Conservation (phyloP, 257 asterid species). For the Solanum chiquidenum region DNA sequence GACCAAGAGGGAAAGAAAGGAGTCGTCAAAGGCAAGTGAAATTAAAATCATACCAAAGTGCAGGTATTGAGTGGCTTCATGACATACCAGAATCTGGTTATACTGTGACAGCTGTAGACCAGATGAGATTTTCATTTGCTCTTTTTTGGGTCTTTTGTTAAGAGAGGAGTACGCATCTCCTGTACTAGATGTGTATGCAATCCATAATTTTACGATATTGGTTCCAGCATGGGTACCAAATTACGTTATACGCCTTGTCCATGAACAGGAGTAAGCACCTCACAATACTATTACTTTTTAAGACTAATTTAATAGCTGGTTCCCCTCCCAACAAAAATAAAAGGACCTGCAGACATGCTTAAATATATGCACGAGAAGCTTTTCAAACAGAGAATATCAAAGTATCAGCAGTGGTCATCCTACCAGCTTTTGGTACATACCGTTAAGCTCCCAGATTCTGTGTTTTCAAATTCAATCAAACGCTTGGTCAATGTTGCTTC, state of each 20-base stretch:
- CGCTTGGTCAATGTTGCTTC: conserved; percentile 81
- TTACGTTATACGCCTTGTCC: not conserved
- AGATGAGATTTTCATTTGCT: not conserved
- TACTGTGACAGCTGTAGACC: not conserved
- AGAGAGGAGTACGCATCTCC: not conserved
- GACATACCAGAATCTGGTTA: not conserved
- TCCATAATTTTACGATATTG: not conserved
- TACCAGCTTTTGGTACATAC: conserved; percentile 21
- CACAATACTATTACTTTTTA: not conserved
- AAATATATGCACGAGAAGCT: not conserved
- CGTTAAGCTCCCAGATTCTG: conserved; percentile 78
- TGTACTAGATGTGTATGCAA: not conserved
- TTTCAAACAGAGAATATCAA: not conserved
- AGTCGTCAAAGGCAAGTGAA: not conserved
- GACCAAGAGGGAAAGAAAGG: not conserved
- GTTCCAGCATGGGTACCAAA: not conserved
- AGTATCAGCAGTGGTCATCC: not conserved
- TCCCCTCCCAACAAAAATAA: not conserved
- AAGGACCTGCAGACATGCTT: not conserved
- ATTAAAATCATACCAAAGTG: not conserved
- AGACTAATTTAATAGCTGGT: not conserved
- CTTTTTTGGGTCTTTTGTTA: not conserved
- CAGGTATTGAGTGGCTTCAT: not conserved
- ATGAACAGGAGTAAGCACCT: not conserved
- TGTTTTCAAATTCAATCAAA: conserved; percentile 82